Evolutionary conservation across 1,284 basidiomycete species (phyloP).

Genomic region (Pseudozyma thailandica): DNA sequence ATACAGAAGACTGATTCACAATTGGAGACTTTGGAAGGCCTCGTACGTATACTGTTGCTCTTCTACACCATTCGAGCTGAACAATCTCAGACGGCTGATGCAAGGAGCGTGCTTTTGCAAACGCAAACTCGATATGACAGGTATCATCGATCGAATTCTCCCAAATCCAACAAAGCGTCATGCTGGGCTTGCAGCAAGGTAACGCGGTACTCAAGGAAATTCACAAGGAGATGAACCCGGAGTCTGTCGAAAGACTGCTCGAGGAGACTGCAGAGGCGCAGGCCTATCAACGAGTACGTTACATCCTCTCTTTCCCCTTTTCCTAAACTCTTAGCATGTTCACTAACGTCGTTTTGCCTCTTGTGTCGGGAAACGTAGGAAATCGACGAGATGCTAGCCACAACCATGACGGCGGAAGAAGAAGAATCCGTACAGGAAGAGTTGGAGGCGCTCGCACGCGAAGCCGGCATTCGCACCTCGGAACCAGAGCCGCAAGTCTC

Average conservation of each 20-base stretch:
- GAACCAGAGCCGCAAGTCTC: conserved; percentile 18
- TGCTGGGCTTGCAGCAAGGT: conserved; percentile 91
- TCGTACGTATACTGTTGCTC: conserved; percentile 74
- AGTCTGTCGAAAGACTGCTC: conserved; percentile 91
- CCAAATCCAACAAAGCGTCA: conserved; percentile 87
- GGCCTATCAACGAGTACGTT: conserved; percentile 82
- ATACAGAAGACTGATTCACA: conserved; percentile 89
- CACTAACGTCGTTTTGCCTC: background rate
- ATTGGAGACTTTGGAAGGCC: conserved; percentile 85
- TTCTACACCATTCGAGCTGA: background rate
- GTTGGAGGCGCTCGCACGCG: conserved; percentile 50
- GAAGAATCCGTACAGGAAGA: conserved; percentile 92
- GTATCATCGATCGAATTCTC: conserved; percentile 97
- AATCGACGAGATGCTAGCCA: conserved; percentile 86
- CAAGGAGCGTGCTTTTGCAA: too few relatives aligned
- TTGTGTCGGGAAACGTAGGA: conserved; percentile 73
- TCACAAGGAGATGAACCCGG: conserved; percentile 89
- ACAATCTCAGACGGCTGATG: background rate
- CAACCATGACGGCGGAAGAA: conserved; percentile 84
- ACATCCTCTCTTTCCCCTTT: background rate
- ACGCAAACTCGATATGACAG: conserved; percentile 70
- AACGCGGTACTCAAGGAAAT: conserved; percentile 92
- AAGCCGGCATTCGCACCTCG: conserved; percentile 26
- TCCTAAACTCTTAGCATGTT: background rate
- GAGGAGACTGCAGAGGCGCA: conserved; percentile 91